phyloP scores from a whole-genome alignment of 2,329 filamentous ascomycete genomes.

The Sordariomycetes sp. region DNA sequence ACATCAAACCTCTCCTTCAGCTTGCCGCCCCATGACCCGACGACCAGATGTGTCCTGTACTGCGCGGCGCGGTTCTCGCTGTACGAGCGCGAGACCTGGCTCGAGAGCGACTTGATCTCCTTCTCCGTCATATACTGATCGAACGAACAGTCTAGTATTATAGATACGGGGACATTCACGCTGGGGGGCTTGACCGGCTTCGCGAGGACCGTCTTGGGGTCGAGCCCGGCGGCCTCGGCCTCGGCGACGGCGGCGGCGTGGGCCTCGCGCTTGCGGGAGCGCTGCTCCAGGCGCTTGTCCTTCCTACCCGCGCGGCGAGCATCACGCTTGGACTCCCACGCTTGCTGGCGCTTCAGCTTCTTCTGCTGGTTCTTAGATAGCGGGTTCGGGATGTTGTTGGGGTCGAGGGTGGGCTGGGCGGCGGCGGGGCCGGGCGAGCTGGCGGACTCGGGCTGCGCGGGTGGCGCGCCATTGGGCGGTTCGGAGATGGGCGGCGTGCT shows the following conservation, averaged over 20 bases:
- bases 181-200: slow-evolving; percentile 23
- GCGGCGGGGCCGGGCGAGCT: neutral
- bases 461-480: neutral
- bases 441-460: neutral
- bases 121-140: slow-evolving; percentile 82
- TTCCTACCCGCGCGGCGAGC: slow-evolving; percentile 42
- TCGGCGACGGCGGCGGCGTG: slow-evolving; percentile 37
- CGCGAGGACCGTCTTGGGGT: slow-evolving; percentile 21
- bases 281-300: slow-evolving; percentile 39
- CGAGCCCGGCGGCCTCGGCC: slow-evolving; percentile 28
- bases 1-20: slow-evolving; percentile 73
- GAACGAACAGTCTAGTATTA: slow-evolving; percentile 88
- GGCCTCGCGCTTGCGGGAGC: slow-evolving; percentile 37
- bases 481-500: neutral
- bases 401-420: neutral
- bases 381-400: neutral
- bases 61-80: slow-evolving; percentile 67
- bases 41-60: slow-evolving; percentile 60
- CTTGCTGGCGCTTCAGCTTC: slow-evolving; percentile 59
- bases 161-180: slow-evolving; percentile 59
- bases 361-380: slow-evolving; percentile 67
- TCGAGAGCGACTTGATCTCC: slow-evolving; percentile 71
- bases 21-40: slow-evolving; percentile 69
- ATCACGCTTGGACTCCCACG: slow-evolving; percentile 65
- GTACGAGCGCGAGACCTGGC: slow-evolving; percentile 81